Conservation (phyloP, 2,329 filamentous ascomycete species). For the Microdochium paspali region DNA sequence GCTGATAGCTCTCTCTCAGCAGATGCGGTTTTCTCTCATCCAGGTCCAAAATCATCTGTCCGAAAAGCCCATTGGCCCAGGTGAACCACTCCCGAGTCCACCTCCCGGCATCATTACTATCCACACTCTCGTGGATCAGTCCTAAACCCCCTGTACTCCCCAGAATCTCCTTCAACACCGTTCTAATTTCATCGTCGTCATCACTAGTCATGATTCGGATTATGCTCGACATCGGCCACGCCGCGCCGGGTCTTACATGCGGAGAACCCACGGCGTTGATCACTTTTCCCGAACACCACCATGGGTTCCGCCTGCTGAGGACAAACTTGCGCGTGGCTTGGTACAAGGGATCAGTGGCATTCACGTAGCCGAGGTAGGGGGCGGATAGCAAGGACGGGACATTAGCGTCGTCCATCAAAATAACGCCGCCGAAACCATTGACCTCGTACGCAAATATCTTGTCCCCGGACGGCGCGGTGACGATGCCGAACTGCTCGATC, state of each 20-base stretch:
- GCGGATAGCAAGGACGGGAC: slow-evolving; percentile 58
- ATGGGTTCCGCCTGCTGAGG: slow-evolving; percentile 67
- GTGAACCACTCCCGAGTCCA: slow-evolving; percentile 32
- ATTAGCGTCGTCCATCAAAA: slow-evolving; percentile 65
- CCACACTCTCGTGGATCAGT: slow-evolving; percentile 31
- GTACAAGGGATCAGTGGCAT: slow-evolving; percentile 55
- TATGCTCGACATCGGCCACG: slow-evolving; percentile 83
- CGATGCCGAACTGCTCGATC: slow-evolving; percentile 63
- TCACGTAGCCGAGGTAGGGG: slow-evolving; percentile 53
- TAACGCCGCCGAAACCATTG: slow-evolving; percentile 53
- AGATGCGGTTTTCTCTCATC: slow-evolving; percentile 64
- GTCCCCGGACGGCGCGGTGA: slow-evolving; percentile 22
- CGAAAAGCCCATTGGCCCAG: slow-evolving; percentile 24
- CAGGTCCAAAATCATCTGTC: slow-evolving; percentile 32
- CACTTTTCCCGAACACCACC: slow-evolving; percentile 57
- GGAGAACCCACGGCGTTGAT: slow-evolving; percentile 44
- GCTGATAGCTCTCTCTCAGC: slow-evolving; percentile 38
- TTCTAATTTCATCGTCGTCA: slow-evolving; percentile 21
- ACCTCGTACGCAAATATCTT: slow-evolving; percentile 25
- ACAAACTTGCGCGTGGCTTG: slow-evolving; percentile 74
- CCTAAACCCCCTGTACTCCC: slow-evolving; percentile 22
- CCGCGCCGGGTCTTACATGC: slow-evolving; percentile 53
- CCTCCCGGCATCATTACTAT: slow-evolving; percentile 22
- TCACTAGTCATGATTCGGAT: slow-evolving; percentile 63
- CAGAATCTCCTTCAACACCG: slow-evolving; percentile 20